Evolutionary conservation across 2,329 filamentous ascomycete species (phyloP).

Genomic region (Domatiomyces globalis): DNA sequence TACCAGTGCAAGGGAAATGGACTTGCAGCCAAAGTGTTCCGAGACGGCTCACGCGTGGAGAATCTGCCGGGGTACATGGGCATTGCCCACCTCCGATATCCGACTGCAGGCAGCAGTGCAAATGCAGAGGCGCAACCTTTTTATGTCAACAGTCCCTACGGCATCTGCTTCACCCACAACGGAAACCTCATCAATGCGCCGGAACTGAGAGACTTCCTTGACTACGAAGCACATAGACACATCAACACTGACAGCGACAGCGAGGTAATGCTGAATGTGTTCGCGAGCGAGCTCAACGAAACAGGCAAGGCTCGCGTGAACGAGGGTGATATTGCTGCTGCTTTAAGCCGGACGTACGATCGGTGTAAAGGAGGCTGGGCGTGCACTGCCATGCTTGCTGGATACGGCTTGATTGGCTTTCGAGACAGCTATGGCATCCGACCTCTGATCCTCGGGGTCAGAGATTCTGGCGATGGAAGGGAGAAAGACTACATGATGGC

Average conservation of each 20-base stretch:
- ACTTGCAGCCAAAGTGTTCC: conserved; percentile 72
- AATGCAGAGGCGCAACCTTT: conserved; percentile 86
- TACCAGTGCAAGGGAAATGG: conserved; percentile 86
- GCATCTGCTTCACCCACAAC: conserved; percentile 69
- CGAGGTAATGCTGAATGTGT: conserved; percentile 78
- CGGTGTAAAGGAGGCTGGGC: conserved; percentile 63
- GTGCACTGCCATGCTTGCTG: conserved; percentile 67
- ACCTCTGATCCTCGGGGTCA: conserved; percentile 63
- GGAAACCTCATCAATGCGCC: conserved; percentile 75
- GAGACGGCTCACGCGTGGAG: conserved; percentile 57
- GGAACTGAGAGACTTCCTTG: conserved; percentile 56
- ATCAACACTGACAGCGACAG: conserved; percentile 85
- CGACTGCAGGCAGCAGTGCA: conserved; percentile 69
- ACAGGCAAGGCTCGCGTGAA: conserved; percentile 72
- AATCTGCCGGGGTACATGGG: conserved; percentile 78
- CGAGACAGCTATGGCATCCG: conserved; percentile 70
- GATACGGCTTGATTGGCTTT: conserved; percentile 69
- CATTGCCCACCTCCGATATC: conserved; percentile 74
- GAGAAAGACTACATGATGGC: conserved; percentile 80
- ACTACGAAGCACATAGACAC: conserved; percentile 66
- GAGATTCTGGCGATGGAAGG: conserved; percentile 50
- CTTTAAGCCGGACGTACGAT: conserved; percentile 57
- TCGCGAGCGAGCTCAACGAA: conserved; percentile 66
- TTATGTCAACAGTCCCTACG: conserved; percentile 78
- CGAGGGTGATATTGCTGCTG: conserved; percentile 59